Conservation (phyloP, 23 red algal genomes). For the Gracilaria gracilis region DNA sequence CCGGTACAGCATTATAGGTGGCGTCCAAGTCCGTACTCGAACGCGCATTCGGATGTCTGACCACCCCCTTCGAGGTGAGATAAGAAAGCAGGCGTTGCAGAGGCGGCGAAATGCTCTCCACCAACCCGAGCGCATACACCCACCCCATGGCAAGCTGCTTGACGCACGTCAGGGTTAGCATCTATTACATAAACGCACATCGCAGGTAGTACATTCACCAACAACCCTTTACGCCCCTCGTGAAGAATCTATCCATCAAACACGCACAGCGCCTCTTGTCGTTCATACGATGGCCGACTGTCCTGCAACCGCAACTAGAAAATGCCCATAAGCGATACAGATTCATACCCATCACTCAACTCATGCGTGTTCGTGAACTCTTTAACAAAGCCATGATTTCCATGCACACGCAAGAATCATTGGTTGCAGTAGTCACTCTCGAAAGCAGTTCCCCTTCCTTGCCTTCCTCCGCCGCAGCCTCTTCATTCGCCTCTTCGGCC, state of each 20-base stretch:
- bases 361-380: constrained; percentile 63
- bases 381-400: constrained; percentile 49
- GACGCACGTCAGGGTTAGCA: constrained; percentile 73
- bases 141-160: constrained; percentile 90
- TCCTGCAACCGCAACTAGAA: constrained; percentile 81
- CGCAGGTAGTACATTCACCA: constrained; percentile 67
- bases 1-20: constrained; percentile 89
- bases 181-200: constrained; percentile 79
- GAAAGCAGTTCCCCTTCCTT: constrained; percentile 81
- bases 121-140: constrained; percentile 84
- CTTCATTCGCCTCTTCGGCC: constrained; percentile 87
- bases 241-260: constrained; percentile 84
- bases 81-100: constrained; percentile 25
- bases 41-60: constrained; percentile 63
- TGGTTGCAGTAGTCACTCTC: constrained; percentile 41
- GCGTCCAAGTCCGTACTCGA: constrained; percentile 55
- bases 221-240: constrained; percentile 72
- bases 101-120: constrained; percentile 46
- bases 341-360: constrained; percentile 37
- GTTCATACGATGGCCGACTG: constrained; percentile 62
- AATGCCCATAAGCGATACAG: constrained; percentile 56
- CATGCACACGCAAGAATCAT: constrained; percentile 54
- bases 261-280: constrained; percentile 85
- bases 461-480: constrained; percentile 62
- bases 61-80: constrained; percentile 57